These are phyloP conservation scores for Willaertia magna DNA, from an alignment of 208 protist genomes.

Conservation along the genomic window DNA sequence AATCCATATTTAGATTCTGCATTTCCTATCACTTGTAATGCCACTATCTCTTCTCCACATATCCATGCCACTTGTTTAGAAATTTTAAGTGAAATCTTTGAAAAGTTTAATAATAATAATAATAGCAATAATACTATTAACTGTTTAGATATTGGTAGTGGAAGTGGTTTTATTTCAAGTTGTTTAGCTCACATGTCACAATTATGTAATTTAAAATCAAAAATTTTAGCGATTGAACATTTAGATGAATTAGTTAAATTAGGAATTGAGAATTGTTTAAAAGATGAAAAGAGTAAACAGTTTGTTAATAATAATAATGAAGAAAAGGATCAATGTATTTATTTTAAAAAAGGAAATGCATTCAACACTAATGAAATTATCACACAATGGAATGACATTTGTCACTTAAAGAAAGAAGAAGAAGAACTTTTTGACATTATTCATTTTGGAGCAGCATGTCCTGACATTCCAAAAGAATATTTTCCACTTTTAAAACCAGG, in stretches of 20 bases:
- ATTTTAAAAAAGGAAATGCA: neutral
- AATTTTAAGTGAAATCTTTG: neutral
- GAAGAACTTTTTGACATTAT: neutral
- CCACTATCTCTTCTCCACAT: neutral
- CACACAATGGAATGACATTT: neutral
- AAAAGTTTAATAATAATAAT: neutral
- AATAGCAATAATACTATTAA: neutral
- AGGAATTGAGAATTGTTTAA: neutral
- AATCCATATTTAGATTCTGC: neutral
- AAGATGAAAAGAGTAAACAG: neutral
- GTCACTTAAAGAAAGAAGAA: neutral
- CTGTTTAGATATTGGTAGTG: neutral
- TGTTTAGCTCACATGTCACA: neutral
- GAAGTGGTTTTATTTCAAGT: neutral
- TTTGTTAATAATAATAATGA: neutral
- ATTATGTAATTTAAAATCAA: neutral
- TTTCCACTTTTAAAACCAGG: neutral
- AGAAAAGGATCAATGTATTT: neutral
- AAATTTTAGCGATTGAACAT: neutral
- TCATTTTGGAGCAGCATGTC: neutral
- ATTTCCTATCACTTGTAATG: neutral
- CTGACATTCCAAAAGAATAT: neutral
- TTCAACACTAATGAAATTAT: neutral
- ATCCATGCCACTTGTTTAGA: neutral
- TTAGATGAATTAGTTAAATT: neutral